Conservation (phyloP, 306 rosid species). For the Sechiopsis laciniata region DNA sequence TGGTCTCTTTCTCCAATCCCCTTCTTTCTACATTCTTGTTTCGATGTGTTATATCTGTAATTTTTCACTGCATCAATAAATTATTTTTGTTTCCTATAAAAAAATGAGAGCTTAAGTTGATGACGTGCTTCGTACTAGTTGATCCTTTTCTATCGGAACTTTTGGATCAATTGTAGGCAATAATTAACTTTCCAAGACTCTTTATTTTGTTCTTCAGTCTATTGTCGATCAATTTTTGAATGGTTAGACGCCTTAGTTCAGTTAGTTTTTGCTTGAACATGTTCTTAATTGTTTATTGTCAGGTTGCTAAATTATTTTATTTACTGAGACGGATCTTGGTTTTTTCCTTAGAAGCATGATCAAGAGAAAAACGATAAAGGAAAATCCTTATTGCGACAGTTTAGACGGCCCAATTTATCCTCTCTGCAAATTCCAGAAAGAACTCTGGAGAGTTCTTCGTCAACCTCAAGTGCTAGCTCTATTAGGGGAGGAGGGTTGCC, state of each 20-base stretch:
- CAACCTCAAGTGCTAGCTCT: conserved; percentile 51
- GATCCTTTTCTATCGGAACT: neutral
- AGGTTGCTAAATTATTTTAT: conserved; percentile 7
- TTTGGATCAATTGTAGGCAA: neutral
- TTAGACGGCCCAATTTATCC: conserved; percentile 49
- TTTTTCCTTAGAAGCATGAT: conserved; percentile 28
- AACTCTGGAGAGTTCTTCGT: conserved; percentile 51
- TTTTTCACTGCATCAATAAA: too few relatives aligned
- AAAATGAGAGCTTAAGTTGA: neutral
- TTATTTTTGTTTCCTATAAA: too few relatives aligned
- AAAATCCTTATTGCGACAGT: conserved; percentile 35
- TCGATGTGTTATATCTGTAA: too few relatives aligned
- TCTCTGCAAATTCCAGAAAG: conserved; percentile 62
- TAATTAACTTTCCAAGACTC: neutral
- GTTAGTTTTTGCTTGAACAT: neutral
- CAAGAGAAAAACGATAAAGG: conserved; percentile 33
- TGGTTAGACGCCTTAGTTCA: neutral
- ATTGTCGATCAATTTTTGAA: neutral
- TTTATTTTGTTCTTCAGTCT: conserved; percentile 5
- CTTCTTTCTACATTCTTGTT: too few relatives aligned
- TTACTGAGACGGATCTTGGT: neutral
- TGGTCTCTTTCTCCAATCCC: too few relatives aligned
- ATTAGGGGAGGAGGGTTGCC: conserved; percentile 54
- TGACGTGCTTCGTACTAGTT: neutral
- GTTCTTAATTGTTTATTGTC: neutral